Base-by-base conservation (phyloP, 805 yeast species). In the Novakomyces olei region DNA sequence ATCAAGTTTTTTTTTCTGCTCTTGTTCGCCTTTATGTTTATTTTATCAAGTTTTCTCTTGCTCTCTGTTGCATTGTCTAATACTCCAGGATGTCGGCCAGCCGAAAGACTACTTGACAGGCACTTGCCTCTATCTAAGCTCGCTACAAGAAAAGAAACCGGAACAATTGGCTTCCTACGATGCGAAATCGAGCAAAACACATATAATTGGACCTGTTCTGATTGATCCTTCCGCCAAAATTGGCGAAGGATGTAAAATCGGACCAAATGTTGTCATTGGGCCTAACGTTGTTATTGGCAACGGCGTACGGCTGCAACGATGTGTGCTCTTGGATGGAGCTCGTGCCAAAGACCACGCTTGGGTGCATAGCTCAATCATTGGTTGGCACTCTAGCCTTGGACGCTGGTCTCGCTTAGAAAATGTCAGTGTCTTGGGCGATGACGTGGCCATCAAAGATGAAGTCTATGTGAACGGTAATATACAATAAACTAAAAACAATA, bases 11-110 rank as follows among this genome's bases (percentile, higher is more conserved):
- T n/a, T n/a, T n/a, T n/a, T n/a, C n/a, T n/a, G n/a, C n/a, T n/a
- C n/a, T n/a, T n/a, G n/a, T n/a, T n/a, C n/a, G n/a, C n/a, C n/a
- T n/a, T n/a, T n/a, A n/a, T n/a, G n/a, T n/a, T n/a, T n/a, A n/a
- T n/a, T n/a, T n/a, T n/a, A n/a, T n/a, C n/a, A n/a, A n/a, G n/a
- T n/a, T n/a, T n/a, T n/a, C n/a, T n/a, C n/a, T n/a, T n/a, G n/a
- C n/a, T n/a, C n/a, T n/a, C n/a, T n/a, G n/a, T n/a, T n/a, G n/a
- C n/a, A n/a, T n/a, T n/a, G n/a, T n/a, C n/a, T n/a, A n/a, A n/a
- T n/a, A n/a, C n/a, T n/a, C n/a, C n/a, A n/a, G n/a, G 99, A 88
- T 60, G 95, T 88, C 46, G 99, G 99, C 60, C 99, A 88, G 67
- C 99, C 99, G 69, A 88, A 85, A 71, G 99, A 88, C 62, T 88